phyloP scores from a whole-genome alignment of 2,329 filamentous ascomycete species.

The Trichoderma koningii region DNA sequence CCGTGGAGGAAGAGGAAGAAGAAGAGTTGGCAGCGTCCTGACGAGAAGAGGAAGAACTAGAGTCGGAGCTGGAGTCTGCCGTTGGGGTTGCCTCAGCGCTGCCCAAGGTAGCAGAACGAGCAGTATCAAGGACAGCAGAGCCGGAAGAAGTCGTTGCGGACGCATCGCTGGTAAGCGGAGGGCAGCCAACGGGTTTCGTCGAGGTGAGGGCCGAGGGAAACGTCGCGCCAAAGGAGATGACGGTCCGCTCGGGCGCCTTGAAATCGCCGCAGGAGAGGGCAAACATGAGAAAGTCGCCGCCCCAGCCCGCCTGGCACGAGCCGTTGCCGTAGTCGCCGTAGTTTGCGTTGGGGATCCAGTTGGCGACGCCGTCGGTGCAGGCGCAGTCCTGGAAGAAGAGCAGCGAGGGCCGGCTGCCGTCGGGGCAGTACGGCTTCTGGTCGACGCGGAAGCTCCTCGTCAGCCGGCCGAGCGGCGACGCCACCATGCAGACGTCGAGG shows the following conservation, averaged over 20 bases:
- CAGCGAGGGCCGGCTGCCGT: conserved; percentile 20
- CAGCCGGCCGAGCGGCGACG: conserved; percentile 13
- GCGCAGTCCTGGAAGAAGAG: conserved; percentile 21
- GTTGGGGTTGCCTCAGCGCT: not conserved
- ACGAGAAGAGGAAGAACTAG: not conserved
- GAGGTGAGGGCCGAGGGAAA: conserved; percentile 4
- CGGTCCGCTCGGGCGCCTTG: not conserved
- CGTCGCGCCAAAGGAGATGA: conserved; percentile 8
- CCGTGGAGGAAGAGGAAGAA: not conserved
- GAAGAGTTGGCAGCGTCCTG: not conserved
- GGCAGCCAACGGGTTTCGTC: conserved; percentile 6
- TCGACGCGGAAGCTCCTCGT: conserved; percentile 9
- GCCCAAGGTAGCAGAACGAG: not conserved
- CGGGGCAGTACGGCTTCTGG: conserved; percentile 22
- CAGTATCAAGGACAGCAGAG: not conserved
- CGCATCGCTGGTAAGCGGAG: not conserved
- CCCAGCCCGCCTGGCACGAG: conserved; percentile 20
- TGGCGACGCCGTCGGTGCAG: conserved; percentile 18
- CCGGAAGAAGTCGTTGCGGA: not conserved
- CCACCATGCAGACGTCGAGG: conserved; percentile 20
- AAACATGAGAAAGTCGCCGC: conserved; percentile 22
- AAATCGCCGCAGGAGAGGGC: conserved; percentile 20
- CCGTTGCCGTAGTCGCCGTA: conserved; percentile 24
- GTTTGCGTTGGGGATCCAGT: conserved; percentile 15
- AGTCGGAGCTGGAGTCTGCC: not conserved